phyloP scores from a whole-genome alignment of 306 rosid species.

The Canavalia gladiata region DNA sequence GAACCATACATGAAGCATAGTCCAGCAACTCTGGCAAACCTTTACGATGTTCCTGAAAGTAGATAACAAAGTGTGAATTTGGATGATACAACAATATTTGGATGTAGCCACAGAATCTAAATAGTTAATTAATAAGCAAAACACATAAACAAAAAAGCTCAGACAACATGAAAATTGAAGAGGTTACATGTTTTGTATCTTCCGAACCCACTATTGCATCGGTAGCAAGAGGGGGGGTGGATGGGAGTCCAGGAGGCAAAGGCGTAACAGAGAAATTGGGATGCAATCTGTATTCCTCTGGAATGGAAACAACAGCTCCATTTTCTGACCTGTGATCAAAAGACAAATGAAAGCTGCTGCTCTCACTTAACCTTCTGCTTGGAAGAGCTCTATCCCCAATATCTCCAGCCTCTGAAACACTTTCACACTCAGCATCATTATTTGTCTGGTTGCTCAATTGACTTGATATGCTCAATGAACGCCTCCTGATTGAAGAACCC shows the following conservation, averaged over 20 bases:
- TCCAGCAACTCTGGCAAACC: conserved; percentile 53
- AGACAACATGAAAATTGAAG: conserved; percentile 11
- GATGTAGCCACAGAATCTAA: background rate
- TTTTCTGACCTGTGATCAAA: conserved; percentile 57
- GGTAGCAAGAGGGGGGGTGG: conserved; percentile 51
- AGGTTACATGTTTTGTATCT: conserved; percentile 61
- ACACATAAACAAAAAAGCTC: background rate
- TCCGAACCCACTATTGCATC: conserved; percentile 49
- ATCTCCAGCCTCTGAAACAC: conserved; percentile 90
- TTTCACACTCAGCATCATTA: conserved; percentile 56
- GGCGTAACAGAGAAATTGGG: conserved; percentile 54
- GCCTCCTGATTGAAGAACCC: conserved; percentile 59
- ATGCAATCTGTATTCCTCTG: conserved; percentile 50
- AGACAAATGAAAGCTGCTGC: conserved; percentile 55
- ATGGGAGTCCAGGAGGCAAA: conserved; percentile 47
- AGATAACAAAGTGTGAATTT: background rate
- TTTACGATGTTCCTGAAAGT: conserved; percentile 54
- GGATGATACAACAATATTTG: conserved; percentile 5
- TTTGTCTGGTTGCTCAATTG: conserved; percentile 50
- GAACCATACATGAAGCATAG: conserved; percentile 52
- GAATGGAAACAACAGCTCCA: conserved; percentile 55
- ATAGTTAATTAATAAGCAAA: conserved; percentile 27
- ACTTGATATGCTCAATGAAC: conserved; percentile 65
- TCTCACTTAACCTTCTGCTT: conserved; percentile 62
- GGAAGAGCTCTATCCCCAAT: conserved; percentile 83